Conservation (phyloP, 768 basidiomycete species). For the Psilocybe azurescens region DNA sequence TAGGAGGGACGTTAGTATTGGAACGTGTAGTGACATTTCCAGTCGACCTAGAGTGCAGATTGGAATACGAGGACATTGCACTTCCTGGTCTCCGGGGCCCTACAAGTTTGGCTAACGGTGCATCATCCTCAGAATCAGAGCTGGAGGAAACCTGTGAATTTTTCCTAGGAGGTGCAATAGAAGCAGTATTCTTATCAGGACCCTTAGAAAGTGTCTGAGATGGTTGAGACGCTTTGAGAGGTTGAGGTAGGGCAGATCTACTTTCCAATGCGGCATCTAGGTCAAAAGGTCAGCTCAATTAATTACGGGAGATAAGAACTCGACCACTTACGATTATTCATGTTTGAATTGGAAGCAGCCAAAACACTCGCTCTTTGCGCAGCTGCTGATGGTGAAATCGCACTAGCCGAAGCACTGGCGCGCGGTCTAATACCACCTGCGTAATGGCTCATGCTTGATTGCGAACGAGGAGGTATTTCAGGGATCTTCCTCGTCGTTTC, state of each 20-base stretch:
- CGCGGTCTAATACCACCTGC: slow-evolving; percentile 37
- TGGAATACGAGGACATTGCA: slow-evolving; percentile 49
- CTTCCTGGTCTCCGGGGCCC: slow-evolving; percentile 72
- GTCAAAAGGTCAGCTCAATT: too few species aligned
- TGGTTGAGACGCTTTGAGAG: slow-evolving; percentile 6
- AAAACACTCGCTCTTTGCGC: slow-evolving; percentile 54
- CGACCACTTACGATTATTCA: slow-evolving; percentile 32
- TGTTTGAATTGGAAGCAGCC: slow-evolving; percentile 35
- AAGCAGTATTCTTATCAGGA: background rate
- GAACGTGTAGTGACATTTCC: slow-evolving; percentile 33
- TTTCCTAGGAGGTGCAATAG: slow-evolving; percentile 4
- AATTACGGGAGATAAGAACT: background rate
- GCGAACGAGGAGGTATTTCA: slow-evolving; percentile 33
- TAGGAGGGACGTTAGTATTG: slow-evolving; percentile 27
- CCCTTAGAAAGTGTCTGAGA: background rate
- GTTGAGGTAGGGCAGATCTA: background rate
- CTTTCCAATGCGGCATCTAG: background rate
- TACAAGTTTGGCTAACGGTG: slow-evolving; percentile 67
- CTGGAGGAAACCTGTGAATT: slow-evolving; percentile 24
- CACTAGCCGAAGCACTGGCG: slow-evolving; percentile 65
- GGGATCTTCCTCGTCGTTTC: slow-evolving; percentile 12
- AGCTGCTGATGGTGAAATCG: slow-evolving; percentile 54
- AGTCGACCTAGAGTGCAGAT: slow-evolving; percentile 23
- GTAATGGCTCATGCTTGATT: slow-evolving; percentile 40
- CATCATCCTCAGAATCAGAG: slow-evolving; percentile 56